A percentile compares a stretch with the other conserved stretches of the same genome.
These are phyloP conservation scores for Laguncularia racemosa DNA, from an alignment of 345 rosid genomes.

Conservation along the genomic window DNA sequence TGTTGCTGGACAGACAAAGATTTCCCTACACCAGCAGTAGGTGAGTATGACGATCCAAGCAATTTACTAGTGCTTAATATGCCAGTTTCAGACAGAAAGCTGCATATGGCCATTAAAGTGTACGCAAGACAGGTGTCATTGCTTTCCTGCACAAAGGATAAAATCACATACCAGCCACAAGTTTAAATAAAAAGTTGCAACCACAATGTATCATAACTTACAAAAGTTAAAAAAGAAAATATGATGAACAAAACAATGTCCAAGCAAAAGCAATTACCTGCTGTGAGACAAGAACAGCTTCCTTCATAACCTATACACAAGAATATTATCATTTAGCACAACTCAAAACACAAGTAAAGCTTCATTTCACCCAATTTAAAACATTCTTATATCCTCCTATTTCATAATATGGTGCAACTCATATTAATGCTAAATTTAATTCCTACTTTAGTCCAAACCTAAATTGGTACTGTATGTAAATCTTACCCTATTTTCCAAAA, in stretches of 20 bases:
- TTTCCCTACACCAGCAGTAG: constrained; percentile 47
- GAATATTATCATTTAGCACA: constrained; percentile 16
- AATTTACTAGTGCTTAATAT: constrained; percentile 56
- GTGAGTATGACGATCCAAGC: constrained; percentile 77
- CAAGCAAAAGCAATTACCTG: constrained; percentile 41
- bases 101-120: constrained; percentile 85
- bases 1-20: constrained; percentile 85
- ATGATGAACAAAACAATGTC: constrained; percentile 1
- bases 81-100: constrained; percentile 78
- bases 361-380: too few relatives aligned
- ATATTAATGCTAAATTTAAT: too few relatives aligned
- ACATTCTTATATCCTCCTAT: too few relatives aligned
- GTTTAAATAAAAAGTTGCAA: background rate
- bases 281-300: constrained; percentile 84
- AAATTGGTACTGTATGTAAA: too few relatives aligned
- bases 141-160: constrained; percentile 57
- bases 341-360: background rate
- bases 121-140: constrained; percentile 96
- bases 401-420: too few relatives aligned
- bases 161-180: constrained; percentile 5
- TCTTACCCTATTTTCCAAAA: too few relatives aligned
- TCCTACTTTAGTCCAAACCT: too few relatives aligned
- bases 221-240: background rate
- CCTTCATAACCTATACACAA: constrained; percentile 66
- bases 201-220: too few relatives aligned